Base-by-base conservation (phyloP, 306 rosid genomes). In the Mimosa bimucronata region DNA sequence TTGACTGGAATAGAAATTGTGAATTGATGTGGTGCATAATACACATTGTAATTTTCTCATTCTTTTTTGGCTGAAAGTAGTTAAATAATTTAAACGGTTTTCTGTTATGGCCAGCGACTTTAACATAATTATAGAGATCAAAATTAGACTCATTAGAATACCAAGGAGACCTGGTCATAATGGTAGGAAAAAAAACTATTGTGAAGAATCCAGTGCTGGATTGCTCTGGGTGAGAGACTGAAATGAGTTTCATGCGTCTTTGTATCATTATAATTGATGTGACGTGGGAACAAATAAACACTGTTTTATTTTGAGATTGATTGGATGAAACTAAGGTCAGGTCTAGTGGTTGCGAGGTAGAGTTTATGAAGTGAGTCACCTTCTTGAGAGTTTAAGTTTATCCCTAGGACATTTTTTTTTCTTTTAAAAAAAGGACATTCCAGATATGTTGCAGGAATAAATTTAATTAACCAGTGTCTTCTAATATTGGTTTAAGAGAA, bases 1-100 rank as follows among this genome's bases (percentile, higher is more conserved):
- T 77, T 91, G 83, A 84, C 91, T 37, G 97, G 90, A n/a, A 80
- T 94, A 26, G 97, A 94, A 77, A 66, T 91, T 53, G 97, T 86
- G 78, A 92, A 91, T 48, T 94, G 86, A 92, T 57, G 69, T 30
- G 34, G 37, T 23, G 74, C 70, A 42, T 7, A 53, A 6, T 19
- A n/a, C 10, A 29, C 9, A 14, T 30, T 6, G 66, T 48, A 19
- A 48, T 50, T 50, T 50, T 50, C 23, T 50, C 21, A 16, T 6
- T 18, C 1, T 50, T 50, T 50, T 50, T 16, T 48, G 0, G 2
- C 23, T 50, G 57, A 50, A 50, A 50, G 23, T 50, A 5, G 57
- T 50, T 50, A 50, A 18, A 50, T 50, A 8, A 50, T 18, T 50
- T 50, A 50, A 50, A 50, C 2, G 3, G 9, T 45, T 18, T 50